Base-by-base conservation (phyloP, 2,329 filamentous ascomycete genomes). In the Aureobasidium leucospermi region DNA sequence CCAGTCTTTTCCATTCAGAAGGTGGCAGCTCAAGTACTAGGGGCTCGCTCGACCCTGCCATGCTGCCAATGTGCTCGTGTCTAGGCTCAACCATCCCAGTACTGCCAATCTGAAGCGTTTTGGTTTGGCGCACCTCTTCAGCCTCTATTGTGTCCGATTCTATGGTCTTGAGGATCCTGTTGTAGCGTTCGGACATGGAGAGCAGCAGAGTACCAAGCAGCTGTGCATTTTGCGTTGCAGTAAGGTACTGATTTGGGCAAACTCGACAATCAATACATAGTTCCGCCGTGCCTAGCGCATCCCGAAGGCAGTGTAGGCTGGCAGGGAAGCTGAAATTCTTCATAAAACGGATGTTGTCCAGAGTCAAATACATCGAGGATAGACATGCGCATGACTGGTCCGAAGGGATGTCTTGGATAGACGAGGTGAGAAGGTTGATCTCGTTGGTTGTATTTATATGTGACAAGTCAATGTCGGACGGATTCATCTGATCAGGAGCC, bases 221-320 rank as follows among this genome's bases (percentile, higher is more conserved):
- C 38, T 76, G 71, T 0, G 73, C 68, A 63, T 80, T 81, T 59
- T 79, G 77, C 4, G 77, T 70, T 0, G 73, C 75, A 13, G 70
- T 71, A 61, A 76, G 74, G 57, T 69, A 68, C n/a, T 72, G 66
- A 8, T 64, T 67, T 1, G 76, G 76, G 60, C 78, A 81, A 46
- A 69, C 63, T 4, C 67, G 61, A 66, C 78, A 81, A 34, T 67
- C 59, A 10, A 79, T 65, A 4, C 79, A 70, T 11, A 65, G 60
- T 5, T 69, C 68, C 10, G 76, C 69, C 1, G 73, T 72, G n/a
- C 60, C 63, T 66, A 77, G 73, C 28, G 77, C 76, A 59, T 68
- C 68, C 28, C 75, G 74, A 7, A 80, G 68, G 1, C 70, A 69
- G 11, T 71, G 65, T 5, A 79, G 66, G 6, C 75, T 68, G 52